A percentile compares a stretch with the other conserved stretches of the same genome.
Conservation (phyloP, 2,329 filamentous ascomycete genomes). For the Aspergillus udagawae region DNA sequence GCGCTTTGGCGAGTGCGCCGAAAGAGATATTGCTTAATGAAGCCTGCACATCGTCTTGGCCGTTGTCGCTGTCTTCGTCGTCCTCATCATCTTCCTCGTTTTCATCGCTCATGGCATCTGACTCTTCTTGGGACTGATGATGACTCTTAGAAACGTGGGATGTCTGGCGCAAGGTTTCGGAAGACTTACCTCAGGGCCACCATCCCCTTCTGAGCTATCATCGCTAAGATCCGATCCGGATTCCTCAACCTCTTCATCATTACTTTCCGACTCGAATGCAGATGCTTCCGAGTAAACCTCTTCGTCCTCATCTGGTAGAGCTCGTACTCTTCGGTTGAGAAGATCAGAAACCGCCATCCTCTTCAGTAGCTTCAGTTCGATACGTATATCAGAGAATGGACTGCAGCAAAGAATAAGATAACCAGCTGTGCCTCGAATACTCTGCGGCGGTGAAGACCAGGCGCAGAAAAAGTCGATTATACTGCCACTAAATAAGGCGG, state of each 20-base stretch:
- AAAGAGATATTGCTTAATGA: constrained; percentile 68
- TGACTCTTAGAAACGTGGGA: not conserved
- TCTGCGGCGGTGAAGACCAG: constrained; percentile 1
- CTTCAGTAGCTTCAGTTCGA: not conserved
- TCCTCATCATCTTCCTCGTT: constrained; percentile 38
- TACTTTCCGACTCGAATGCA: constrained; percentile 17
- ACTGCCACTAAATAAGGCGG: constrained; percentile 25
- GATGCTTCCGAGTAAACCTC: constrained; percentile 30
- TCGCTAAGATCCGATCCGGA: constrained; percentile 13
- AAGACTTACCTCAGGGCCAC: constrained; percentile 7
- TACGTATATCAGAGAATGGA: not conserved
- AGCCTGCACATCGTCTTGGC: constrained; percentile 33
- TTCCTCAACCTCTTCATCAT: constrained; percentile 12
- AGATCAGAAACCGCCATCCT: constrained; percentile 35
- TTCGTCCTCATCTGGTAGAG: constrained; percentile 41
- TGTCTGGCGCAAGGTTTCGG: too few species aligned
- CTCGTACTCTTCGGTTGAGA: constrained; percentile 42
- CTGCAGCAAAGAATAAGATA: not conserved
- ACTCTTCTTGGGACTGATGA: constrained; percentile 17
- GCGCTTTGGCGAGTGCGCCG: constrained; percentile 82
- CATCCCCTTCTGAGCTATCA: constrained; percentile 8
- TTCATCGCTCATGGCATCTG: constrained; percentile 33
- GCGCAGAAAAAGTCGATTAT: constrained; percentile 20
- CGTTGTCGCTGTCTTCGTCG: constrained; percentile 29
- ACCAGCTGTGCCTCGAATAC: not conserved